Conservation (phyloP, 805 yeast species). For the Candida maris region DNA sequence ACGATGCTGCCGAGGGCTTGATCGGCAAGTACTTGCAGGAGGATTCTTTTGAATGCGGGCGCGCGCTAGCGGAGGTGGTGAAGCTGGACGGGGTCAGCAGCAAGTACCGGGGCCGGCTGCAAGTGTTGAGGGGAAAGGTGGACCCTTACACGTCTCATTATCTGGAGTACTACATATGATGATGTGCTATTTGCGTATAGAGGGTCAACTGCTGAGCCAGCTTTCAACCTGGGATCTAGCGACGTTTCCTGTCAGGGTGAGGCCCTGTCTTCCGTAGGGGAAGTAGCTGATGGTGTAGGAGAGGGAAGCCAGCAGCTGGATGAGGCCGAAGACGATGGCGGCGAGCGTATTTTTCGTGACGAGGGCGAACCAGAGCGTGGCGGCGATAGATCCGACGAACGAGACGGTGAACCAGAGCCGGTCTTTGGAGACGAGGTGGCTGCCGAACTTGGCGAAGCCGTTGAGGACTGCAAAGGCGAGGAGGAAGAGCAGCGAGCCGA, state of each 20-base stretch:
- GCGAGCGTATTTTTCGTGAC: conserved; percentile 60
- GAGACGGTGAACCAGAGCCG: conserved; percentile 71
- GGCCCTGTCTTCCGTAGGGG: conserved; percentile 82
- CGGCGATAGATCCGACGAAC: conserved; percentile 68
- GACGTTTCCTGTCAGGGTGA: conserved; percentile 52
- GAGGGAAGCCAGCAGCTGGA: conserved; percentile 76
- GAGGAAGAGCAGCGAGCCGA: conserved; percentile 80
- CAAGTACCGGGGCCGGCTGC: conserved; percentile 7
- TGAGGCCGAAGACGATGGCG: conserved; percentile 63
- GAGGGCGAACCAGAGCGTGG: conserved; percentile 71
- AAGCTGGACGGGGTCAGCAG: conserved; percentile 2
- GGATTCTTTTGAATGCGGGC: conserved; percentile 16
- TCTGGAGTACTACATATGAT: conserved; percentile 12
- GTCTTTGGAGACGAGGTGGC: conserved; percentile 64
- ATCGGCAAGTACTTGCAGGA: conserved; percentile 15
- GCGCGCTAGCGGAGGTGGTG: conserved; percentile 12
- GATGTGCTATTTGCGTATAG: too few species aligned
- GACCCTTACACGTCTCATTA: conserved; percentile 20
- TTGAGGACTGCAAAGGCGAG: conserved; percentile 81
- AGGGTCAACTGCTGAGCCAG: conserved; percentile 23
- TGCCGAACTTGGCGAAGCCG: conserved; percentile 72
- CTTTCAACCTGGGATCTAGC: conserved; percentile 34
- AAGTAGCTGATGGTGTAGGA: conserved; percentile 86
- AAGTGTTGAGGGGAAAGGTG: conserved; percentile 9
- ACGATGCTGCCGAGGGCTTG: conserved; percentile 10